Evolutionary conservation across 2,329 filamentous ascomycete genomes (phyloP), one percentile per base, ranked within the genome.

Genomic region (Stemphylium lycopersici): DNA sequence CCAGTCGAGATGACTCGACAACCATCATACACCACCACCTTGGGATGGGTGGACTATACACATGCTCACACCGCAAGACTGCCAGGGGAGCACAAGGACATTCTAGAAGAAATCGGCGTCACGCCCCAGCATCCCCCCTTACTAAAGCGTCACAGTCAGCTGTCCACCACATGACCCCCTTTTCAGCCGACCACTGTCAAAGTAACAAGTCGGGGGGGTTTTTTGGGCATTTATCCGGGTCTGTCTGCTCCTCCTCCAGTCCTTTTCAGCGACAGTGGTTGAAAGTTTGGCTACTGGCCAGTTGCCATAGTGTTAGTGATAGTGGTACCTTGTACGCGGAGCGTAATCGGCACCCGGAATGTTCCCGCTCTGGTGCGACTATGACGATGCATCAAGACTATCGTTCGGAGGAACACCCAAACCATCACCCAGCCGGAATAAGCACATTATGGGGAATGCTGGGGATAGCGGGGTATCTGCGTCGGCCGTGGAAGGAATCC

Each of bases 401-500:
- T 22, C 38, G 13, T 24, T 20, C 13, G 8, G 26, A 16, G 34
- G 45, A 49, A 34, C 33, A 41, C 32, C 34, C 34, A 22, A 39
- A 22, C 33, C 22, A 37, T 22, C 34, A 34, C 47, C 33, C 38
- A 48, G 40, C 51, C 33, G 47, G 26, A 29, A 46, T 15, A 48
- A 48, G n/a, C 36, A 24, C 46, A 45, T 36, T 46, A 45, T 45
- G 45, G 48, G 49, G 45, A 26, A 24, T n/a, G 29, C 12, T 18
- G 49, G 55, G 52, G 20, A 46, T 37, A 47, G 62, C 54, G 62
- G 62, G 62, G 62, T 63, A 38, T 54, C 62, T 53, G 41, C 20
- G 44, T 58, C 60, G 61, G 62, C 58, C 56, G 63, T 63, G 59
- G 61, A 67, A 46, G 48, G 56, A 64, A 42, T 47, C 45, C n/a